Evolutionary conservation across 1,284 basidiomycete genomes (phyloP), one percentile per base, ranked within the genome.

Genomic region (Moesziomyces aphidis): DNA sequence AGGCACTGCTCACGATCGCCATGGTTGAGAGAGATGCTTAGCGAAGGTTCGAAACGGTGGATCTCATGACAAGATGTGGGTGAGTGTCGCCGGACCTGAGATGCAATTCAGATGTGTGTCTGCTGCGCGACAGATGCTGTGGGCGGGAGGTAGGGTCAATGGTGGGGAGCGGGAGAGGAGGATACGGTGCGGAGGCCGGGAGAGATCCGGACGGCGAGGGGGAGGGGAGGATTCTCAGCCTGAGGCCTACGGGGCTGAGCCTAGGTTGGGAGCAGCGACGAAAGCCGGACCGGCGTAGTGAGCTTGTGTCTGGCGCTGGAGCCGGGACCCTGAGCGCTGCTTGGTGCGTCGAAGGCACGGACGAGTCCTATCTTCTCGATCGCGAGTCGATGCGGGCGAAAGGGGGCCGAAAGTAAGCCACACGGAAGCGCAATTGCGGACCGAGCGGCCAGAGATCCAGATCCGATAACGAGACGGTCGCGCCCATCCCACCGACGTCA

Each of bases 1-100:
- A 54, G 21, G 50, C 61, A 48, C 50, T 57, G 46, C 49, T 59
- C 21, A 70, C 61, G 44, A 69, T 52, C 31, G 66, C 67, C 67
- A 70, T 70, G 44, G 26, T 57, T 43, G 57, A 28, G 56, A 50
- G 22, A 26, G 31, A 47, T 52, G n/a, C 43, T 60, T 50, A 69
- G 39, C 39, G 39, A 42, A 47, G 8, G 5, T 22, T 31, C 23
- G 52, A 34, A 21, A 36, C 45, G 49, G 42, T 46, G 56, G 13
- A 31, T 53, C 17, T 51, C 61, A 61, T 70, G 50, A 34, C 44
- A 44, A 43, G 58, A 15, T 46, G 54, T 7, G 1, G 31, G 34
- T 43, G 19, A 26, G n/a, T 28, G 24, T 11, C 22, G 26, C 31
- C 36, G 31, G 1, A 17, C 24, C 42, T 22, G 21, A 51, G 31